Base-by-base conservation (phyloP, 805 yeast species). In the Ogataea sp. region DNA sequence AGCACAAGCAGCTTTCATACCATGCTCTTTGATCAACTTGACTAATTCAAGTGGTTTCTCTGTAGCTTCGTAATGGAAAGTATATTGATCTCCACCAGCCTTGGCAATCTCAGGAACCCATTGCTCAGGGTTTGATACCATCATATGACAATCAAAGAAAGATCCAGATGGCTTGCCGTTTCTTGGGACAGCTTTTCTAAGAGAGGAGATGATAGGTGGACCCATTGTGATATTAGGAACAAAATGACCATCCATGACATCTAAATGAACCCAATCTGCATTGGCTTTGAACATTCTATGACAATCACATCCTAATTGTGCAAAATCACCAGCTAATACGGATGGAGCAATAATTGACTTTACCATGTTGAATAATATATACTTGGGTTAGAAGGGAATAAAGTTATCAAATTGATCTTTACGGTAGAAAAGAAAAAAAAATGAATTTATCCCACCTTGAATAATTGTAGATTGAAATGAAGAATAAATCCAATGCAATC, bases 171-270 rank as follows among this genome's bases (percentile, higher is more conserved):
- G 42, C 11, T 6, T 4, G 14, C 29, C 37, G 6, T 17, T 26
- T 17, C 80, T 70, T 38, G 97, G 96, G 34, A 88, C 74, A 26
- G 78, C 76, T 45, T 78, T 73, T 52, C 97, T 77, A 55, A 89
- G 73, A 26, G 85, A 76, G 40, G 78, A 65, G 37, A 89, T 88
- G 39, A 90, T 76, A 41, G 96, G 96, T 28, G 95, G 87, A 20
- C 99, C 99, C 53, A 93, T 69, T 1, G 96, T 81, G 48, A 93
- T 82, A 66, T 93, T 93, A 49, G 98, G 98, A 37, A 93, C 99
- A 58, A 93, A 93, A 63, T 90, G 89, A 36, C 98, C 98, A 59
- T 93, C 99, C 99, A 93, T 93, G 36, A 93, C 90, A 62, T 93
- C 99, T 39, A 93, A 78, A 62, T 93, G 99, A 45, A 93, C 78